phyloP scores from a whole-genome alignment of 2,329 filamentous ascomycete species.

The Talaromyces rugulosus region DNA sequence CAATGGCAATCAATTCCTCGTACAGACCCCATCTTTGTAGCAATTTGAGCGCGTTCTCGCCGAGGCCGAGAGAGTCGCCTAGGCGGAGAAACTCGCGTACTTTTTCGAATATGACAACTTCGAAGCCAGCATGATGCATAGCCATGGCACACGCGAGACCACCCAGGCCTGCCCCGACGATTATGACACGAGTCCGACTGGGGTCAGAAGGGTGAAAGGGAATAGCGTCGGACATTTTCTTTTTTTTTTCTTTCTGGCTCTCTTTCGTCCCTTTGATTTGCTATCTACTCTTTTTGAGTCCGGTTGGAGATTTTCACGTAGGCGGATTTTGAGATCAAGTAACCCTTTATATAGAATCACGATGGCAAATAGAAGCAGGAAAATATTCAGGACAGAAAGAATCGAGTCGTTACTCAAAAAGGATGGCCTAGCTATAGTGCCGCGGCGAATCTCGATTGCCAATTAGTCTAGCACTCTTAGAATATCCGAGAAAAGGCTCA shows the following conservation, averaged over 20 bases:
- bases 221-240: background rate
- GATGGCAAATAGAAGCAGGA: background rate
- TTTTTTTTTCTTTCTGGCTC: background rate
- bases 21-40: conserved; percentile 10
- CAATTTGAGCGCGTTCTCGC: conserved; percentile 12
- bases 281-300: background rate
- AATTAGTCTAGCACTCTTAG: background rate
- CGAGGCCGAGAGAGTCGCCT: conserved; percentile 11
- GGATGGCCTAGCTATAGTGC: background rate
- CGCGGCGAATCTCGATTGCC: background rate
- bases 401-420: background rate
- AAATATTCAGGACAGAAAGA: background rate
- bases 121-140: conserved; percentile 10
- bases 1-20: conserved; percentile 10
- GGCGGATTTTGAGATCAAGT: background rate
- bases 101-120: conserved; percentile 13
- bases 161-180: conserved; percentile 49
- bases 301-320: background rate
- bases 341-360: background rate
- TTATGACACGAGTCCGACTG: conserved; percentile 34
- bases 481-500: background rate
- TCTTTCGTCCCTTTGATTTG: background rate
- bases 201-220: background rate
- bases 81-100: conserved; percentile 13
- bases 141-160: conserved; percentile 28